Evolutionary conservation across 2,329 filamentous ascomycete species (phyloP), one percentile per base, ranked within the genome.

Genomic region (Chaetomiaceae sp.): DNA sequence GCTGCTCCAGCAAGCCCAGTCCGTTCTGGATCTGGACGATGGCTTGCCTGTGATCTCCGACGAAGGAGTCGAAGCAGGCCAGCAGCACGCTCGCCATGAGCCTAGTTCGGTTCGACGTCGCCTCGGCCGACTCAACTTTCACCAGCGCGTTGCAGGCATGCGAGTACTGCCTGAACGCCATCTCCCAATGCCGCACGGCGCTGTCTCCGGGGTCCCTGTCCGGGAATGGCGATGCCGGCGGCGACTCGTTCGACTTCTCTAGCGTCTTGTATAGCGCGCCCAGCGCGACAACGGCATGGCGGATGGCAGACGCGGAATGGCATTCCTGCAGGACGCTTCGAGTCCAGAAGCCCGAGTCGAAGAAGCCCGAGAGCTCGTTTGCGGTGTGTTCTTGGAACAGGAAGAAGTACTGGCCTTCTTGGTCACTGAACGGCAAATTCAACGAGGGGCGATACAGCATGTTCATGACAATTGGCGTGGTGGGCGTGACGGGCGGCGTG

Each of bases 11-110:
- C 2, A 83, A 61, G 4, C 66, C 61, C 18, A 83, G 65, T 1
- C 79, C 79, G 6, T 64, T 73, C 56, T 82, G 79, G 33, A 83
- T 81, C 56, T 83, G 79, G 12, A 62, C 56, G 40, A 83, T 82
- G 33, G 79, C 79, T 52, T 78, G 75, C 53, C 69, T 74, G 57
- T 83, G 79, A 50, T 83, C 74, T 15, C 79, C 79, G 24, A 81
- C 75, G 56, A 83, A 83, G 1, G 78, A 82, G 61, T 85, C 80
- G 51, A 84, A 84, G 60, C 78, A 83, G n/a, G 79, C 77, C 39
- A 85, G 69, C 30, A 85, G 66, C 29, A 85, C 76, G 42, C 73
- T 81, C 14, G 78, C 75, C 71, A 84, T 83, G n/a, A 84, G 68
- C 39, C 72, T 73, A 11, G 69, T 78, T 55, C 73, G 71, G 60